Conservation (phyloP, 768 basidiomycete species). For the Heimioporus sp. region DNA sequence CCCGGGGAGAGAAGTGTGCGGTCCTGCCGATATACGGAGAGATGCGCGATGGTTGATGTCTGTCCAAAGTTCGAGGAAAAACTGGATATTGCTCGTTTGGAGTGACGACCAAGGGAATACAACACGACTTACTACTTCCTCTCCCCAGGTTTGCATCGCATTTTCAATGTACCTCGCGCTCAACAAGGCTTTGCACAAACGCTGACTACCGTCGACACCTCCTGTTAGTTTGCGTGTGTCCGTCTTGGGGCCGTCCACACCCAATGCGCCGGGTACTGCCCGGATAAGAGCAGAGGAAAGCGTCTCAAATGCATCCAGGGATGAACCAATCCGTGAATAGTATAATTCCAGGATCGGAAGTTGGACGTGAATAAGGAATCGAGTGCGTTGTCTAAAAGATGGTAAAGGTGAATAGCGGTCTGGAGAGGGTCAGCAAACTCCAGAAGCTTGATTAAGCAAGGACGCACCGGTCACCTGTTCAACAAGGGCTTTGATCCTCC, state of each 20-base stretch:
- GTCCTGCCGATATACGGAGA: slow-evolving; percentile 54
- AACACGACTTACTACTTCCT: slow-evolving; percentile 71
- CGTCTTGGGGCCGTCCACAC: slow-evolving; percentile 40
- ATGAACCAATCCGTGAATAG: slow-evolving; percentile 71
- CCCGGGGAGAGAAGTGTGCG: slow-evolving; percentile 50
- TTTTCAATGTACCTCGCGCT: slow-evolving; percentile 73
- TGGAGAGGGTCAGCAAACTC: slow-evolving; percentile 25
- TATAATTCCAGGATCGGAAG: slow-evolving; percentile 81
- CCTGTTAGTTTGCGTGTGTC: slow-evolving; percentile 70
- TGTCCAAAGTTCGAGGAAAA: slow-evolving; percentile 88
- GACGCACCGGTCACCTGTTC: slow-evolving; percentile 86
- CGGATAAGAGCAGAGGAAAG: slow-evolving; percentile 85
- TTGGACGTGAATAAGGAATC: slow-evolving; percentile 84
- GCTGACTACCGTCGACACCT: slow-evolving; percentile 79
- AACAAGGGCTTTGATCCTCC: slow-evolving; percentile 78
- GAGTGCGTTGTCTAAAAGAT: slow-evolving; percentile 67
- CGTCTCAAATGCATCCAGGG: slow-evolving; percentile 92
- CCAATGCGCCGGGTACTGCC: slow-evolving; percentile 88
- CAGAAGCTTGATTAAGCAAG: neutral
- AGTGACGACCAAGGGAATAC: neutral
- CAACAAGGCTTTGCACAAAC: slow-evolving; percentile 82
- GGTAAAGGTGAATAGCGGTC: slow-evolving; percentile 93
- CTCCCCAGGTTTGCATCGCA: slow-evolving; percentile 80
- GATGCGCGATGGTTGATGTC: slow-evolving; percentile 65
- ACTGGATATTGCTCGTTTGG: slow-evolving; percentile 44